Base-by-base conservation (phyloP, 805 yeast species). In the Citeromyces matritensis region DNA sequence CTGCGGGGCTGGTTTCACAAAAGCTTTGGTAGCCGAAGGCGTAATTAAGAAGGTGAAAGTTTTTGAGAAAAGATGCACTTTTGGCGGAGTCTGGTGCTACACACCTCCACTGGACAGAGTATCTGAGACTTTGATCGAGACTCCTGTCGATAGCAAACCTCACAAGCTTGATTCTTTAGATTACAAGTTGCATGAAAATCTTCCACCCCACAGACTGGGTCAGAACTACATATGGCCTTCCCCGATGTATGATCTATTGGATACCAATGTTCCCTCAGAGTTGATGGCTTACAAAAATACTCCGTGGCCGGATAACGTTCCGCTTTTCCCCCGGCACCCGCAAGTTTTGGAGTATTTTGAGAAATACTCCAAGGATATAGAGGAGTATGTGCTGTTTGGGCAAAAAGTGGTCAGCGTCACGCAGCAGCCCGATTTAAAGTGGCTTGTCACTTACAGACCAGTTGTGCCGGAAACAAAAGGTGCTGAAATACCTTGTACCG, bases 31-130 rank as follows among this genome's bases (percentile, higher is more conserved):
- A 6, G 63, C 58, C 7, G 85, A 75, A 40, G 43, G 49, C 1
- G 45, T 53, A 3, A 65, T 66, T 39, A 53, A 59, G 23, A 43
- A 49, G 29, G 58, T 81, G 30, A 68, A 65, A 15, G 58, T 78
- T 4, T 79, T 63, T 44, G 94, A 81, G 39, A 57, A 65, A 30
- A 61, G 79, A 37, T 40, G 54, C 6, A 48, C 51, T n/a, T 46
- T 66, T n/a, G 94, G 94, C 9, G 95, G 95, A 0, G 55, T 82
- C 6, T 83, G 95, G 95, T 67, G 72, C 45, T 77, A 69, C 43
- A 39, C 30, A 11, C 37, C 35, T 26, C 27, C 35, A 3, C 34
- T 34, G 15, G 32, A 35, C 14, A 38, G 37, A 34, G 40, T 55
- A 41, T 54, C 58, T 42, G 37, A 59, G 2, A 17, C 21, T 17